Percentiles rank a stretch among this genome's conserved stretches.
These are phyloP conservation scores for Pestalotiopsis sp. DNA, from an alignment of 2,329 filamentous ascomycete genomes.

Conservation along the genomic window DNA sequence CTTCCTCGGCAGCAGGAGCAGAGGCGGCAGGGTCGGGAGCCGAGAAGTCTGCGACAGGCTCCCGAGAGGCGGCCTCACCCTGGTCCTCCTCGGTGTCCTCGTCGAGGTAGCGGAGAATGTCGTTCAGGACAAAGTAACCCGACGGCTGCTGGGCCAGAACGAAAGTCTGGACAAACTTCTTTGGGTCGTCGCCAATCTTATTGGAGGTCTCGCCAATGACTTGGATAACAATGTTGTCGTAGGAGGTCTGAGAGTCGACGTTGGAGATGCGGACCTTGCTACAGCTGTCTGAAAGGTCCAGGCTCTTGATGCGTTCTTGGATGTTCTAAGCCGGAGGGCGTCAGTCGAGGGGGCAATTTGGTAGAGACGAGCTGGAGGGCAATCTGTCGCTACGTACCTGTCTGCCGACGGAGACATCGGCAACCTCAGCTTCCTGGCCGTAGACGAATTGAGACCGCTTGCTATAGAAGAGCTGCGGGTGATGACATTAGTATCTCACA, in stretches of 20 bases:
- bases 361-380: conserved; percentile 1
- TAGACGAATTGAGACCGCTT: conserved; percentile 95
- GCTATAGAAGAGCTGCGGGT: conserved; percentile 81
- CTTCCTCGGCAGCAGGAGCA: conserved; percentile 22
- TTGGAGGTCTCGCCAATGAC: conserved; percentile 98
- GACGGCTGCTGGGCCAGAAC: conserved; percentile 95
- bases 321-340: conserved; percentile 65
- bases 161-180: conserved; percentile 98
- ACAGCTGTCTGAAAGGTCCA: conserved; percentile 88
- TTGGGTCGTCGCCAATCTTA: conserved; percentile 78
- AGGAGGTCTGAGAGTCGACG: conserved; percentile 93
- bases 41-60: conserved; percentile 27
- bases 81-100: conserved; percentile 79
- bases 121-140: conserved; percentile 97
- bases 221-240: conserved; percentile 93
- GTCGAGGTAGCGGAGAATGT: conserved; percentile 92
- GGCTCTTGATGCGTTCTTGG: conserved; percentile 88
- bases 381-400: conserved; percentile 61
- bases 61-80: conserved; percentile 40
- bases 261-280: conserved; percentile 93
- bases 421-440: conserved; percentile 86
- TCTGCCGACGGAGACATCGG: conserved; percentile 84
- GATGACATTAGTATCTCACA: not conserved
- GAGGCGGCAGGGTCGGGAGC: conserved; percentile 21
- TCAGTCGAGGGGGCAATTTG: conserved; percentile 13